Conservation (phyloP, 768 basidiomycete species). For the Favolaschia claudopus region DNA sequence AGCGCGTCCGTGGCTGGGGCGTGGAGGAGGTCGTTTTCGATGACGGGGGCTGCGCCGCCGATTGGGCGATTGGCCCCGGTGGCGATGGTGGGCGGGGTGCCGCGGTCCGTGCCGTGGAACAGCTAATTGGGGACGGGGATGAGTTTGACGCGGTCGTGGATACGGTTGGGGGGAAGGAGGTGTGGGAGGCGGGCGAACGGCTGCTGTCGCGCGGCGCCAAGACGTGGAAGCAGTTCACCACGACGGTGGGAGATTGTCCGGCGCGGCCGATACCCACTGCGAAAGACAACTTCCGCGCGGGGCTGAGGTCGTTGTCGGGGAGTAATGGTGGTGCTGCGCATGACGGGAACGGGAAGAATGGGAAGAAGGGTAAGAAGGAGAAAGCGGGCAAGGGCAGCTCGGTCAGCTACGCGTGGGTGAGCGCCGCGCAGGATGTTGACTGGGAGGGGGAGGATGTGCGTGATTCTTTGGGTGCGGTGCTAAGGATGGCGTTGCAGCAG, state of each 20-base stretch:
- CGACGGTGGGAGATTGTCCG: constrained; percentile 76
- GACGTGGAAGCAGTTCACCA: constrained; percentile 70
- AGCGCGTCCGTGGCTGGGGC: constrained; percentile 70
- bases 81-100: constrained; percentile 53
- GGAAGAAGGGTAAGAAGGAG: constrained; percentile 24
- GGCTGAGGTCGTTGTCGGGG: constrained; percentile 65
- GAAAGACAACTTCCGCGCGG: constrained; percentile 76
- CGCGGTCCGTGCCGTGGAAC: constrained; percentile 58
- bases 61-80: too few relatives aligned
- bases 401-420: constrained; percentile 86
- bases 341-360: constrained; percentile 8
- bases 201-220: constrained; percentile 55
- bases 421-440: constrained; percentile 80
- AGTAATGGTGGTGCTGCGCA: too few relatives aligned
- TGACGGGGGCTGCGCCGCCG: constrained; percentile 48
- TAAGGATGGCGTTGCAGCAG: constrained; percentile 50
- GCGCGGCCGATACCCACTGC: constrained; percentile 71
- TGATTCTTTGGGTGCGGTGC: constrained; percentile 50
- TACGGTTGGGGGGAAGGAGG: constrained; percentile 78
- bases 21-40: constrained; percentile 82
- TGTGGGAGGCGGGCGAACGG: constrained; percentile 78
- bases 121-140: constrained; percentile 59
- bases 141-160: constrained; percentile 85
- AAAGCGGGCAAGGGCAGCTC: constrained; percentile 39
- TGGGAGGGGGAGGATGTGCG: constrained; percentile 82